phyloP scores from a whole-genome alignment of 345 rosid genomes.

The Dipteronia sinensis region DNA sequence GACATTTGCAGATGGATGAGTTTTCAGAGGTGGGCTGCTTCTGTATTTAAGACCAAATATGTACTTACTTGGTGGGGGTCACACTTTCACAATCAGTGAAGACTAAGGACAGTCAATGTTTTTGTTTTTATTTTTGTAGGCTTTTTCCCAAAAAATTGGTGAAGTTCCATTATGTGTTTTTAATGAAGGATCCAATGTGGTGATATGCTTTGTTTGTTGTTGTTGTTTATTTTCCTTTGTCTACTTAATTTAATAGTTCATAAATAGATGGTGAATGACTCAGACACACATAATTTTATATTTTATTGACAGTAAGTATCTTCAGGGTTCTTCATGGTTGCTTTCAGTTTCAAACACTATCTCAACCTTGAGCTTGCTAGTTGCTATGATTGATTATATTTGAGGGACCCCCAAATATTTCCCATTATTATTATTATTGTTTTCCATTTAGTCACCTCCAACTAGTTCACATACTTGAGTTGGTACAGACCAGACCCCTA shows the following conservation, averaged over 20 bases:
- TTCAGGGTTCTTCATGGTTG: conserved; percentile 15
- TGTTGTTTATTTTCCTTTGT: conserved; percentile 3
- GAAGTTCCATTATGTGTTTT: conserved; percentile 16
- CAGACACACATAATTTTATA: too few relatives aligned
- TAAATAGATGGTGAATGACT: conserved; percentile 21
- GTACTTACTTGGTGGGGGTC: conserved; percentile 24
- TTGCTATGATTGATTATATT: conserved; percentile 14
- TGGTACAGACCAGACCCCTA: conserved; percentile 1
- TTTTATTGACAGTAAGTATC: background rate
- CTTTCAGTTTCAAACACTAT: conserved; percentile 18
- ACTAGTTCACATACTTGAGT: background rate
- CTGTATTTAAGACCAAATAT: conserved; percentile 17
- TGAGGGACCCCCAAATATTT: conserved; percentile 25
- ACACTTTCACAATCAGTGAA: background rate
- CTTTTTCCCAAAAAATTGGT: conserved; percentile 2
- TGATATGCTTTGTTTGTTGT: conserved; percentile 5
- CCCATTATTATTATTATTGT: background rate
- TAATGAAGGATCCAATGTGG: conserved; percentile 33
- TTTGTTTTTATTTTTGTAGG: background rate
- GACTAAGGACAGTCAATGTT: background rate
- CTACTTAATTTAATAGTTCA: conserved; percentile 18
- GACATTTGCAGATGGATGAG: conserved; percentile 37
- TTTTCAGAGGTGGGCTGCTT: conserved; percentile 20
- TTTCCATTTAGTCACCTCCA: conserved; percentile 22
- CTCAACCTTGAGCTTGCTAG: background rate